Evolutionary conservation across 352 stramenopile species (phyloP).

Genomic region (Globisporangium sylvaticum): DNA sequence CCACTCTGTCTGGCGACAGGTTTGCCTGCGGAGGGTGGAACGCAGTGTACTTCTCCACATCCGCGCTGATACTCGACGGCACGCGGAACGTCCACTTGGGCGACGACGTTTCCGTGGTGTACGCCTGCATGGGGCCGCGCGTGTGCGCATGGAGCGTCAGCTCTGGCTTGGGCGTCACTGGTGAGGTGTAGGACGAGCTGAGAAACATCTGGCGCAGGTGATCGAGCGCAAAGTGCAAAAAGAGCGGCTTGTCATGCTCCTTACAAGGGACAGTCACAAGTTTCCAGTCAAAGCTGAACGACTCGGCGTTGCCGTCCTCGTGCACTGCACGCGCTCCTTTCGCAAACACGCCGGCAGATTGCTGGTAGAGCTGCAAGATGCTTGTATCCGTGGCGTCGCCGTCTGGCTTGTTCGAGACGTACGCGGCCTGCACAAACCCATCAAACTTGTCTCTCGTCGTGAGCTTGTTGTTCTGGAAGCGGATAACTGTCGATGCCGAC

Average conservation of each 20-base stretch:
- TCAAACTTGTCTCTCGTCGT: conserved; percentile 46
- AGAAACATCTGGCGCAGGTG: conserved; percentile 62
- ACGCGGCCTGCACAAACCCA: conserved; percentile 63
- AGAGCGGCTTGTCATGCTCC: conserved; percentile 12
- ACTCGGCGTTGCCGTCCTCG: conserved; percentile 26
- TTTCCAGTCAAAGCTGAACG: conserved; percentile 63
- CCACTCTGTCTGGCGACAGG: conserved; percentile 31
- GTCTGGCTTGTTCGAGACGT: conserved; percentile 41
- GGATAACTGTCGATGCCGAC: conserved; percentile 13
- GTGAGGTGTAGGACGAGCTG: conserved; percentile 15
- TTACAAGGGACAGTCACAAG: conserved; percentile 15
- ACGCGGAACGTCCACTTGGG: conserved; percentile 52
- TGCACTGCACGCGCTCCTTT: conserved; percentile 20
- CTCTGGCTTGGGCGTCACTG: conserved; percentile 32
- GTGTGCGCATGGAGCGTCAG: conserved; percentile 73
- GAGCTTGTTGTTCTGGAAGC: conserved; percentile 48
- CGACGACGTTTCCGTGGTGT: conserved; percentile 18
- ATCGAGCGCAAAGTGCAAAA: conserved; percentile 67
- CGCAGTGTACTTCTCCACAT: conserved; percentile 39
- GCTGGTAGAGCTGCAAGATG: conserved; percentile 56
- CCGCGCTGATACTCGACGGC: conserved; percentile 29
- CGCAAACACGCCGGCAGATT: conserved; percentile 51
- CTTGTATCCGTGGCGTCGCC: conserved; percentile 21
- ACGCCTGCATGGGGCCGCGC: conserved; percentile 60
- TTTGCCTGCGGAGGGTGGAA: conserved; percentile 43